Conservation (phyloP, 495 filamentous ascomycete species). For the Neurospora sp. region DNA sequence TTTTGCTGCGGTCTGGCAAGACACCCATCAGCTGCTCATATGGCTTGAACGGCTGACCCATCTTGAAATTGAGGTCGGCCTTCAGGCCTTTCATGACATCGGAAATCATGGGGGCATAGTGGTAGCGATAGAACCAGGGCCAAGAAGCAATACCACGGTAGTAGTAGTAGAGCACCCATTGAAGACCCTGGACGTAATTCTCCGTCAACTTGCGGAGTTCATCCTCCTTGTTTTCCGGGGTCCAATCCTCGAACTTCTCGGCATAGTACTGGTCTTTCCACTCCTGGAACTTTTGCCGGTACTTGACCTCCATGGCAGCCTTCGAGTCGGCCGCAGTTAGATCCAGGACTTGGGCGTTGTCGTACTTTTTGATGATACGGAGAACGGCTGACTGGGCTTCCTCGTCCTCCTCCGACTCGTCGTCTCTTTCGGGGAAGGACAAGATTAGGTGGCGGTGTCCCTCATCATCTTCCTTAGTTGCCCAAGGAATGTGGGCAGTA, state of each 20-base stretch:
- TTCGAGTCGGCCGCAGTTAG: slow-evolving; percentile 68
- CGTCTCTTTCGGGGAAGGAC: slow-evolving; percentile 41
- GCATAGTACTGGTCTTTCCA: slow-evolving; percentile 94
- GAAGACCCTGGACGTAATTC: slow-evolving; percentile 95
- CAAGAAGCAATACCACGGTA: slow-evolving; percentile 94
- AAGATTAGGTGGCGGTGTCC: slow-evolving; percentile 74
- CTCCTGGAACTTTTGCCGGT: slow-evolving; percentile 72
- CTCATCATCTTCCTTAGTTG: slow-evolving; percentile 64
- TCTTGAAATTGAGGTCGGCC: slow-evolving; percentile 81
- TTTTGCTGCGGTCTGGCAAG: slow-evolving; percentile 90
- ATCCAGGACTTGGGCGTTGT: slow-evolving; percentile 79
- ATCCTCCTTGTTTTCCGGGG: slow-evolving; percentile 61
- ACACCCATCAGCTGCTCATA: slow-evolving; percentile 99
- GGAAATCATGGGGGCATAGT: slow-evolving; percentile 88
- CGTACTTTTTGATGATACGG: slow-evolving; percentile 79
- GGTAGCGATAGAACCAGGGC: slow-evolving; percentile 96
- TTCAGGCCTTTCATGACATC: slow-evolving; percentile 83
- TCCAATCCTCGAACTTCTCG: slow-evolving; percentile 77
- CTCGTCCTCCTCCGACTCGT: slow-evolving; percentile 66
- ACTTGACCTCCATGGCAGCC: slow-evolving; percentile 64
- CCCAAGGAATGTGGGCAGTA: slow-evolving; percentile 71
- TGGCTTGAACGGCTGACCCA: slow-evolving; percentile 89
- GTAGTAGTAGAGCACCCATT: slow-evolving; percentile 98
- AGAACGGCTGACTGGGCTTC: slow-evolving; percentile 74
- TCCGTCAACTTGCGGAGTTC: slow-evolving; percentile 77